A percentile compares a stretch with the other conserved stretches of the same genome.
phyloP scores from a whole-genome alignment of 108 stramenopile species.

The Epithemia pelagica region DNA sequence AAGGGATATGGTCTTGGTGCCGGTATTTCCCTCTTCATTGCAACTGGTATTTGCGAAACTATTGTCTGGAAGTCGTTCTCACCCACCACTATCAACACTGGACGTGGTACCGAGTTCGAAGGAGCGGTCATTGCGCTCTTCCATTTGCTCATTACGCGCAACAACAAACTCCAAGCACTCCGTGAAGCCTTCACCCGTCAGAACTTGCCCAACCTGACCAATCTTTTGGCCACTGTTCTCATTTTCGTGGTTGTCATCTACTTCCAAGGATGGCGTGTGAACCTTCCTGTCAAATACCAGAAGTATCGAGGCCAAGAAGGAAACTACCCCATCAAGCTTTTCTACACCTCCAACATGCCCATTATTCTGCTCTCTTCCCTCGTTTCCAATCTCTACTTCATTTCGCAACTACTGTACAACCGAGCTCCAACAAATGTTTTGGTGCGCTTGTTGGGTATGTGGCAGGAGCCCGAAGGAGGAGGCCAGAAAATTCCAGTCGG shows the following conservation, averaged over 20 bases:
- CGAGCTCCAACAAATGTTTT: slow-evolving; percentile 93
- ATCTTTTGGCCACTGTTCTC: slow-evolving; percentile 92
- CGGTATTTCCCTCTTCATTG: slow-evolving; percentile 98
- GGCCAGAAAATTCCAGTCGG: slow-evolving; percentile 94
- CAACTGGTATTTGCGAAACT: slow-evolving; percentile 99
- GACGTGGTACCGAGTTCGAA: slow-evolving; percentile 98
- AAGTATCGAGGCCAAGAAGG: slow-evolving; percentile 96
- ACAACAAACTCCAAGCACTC: slow-evolving; percentile 93
- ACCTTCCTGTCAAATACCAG: slow-evolving; percentile 97
- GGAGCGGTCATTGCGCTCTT: slow-evolving; percentile 98
- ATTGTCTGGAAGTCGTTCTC: slow-evolving; percentile 99
- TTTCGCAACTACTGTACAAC: slow-evolving; percentile 97
- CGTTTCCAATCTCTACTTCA: slow-evolving; percentile 98
- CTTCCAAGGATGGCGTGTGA: slow-evolving; percentile 99
- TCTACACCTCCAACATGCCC: slow-evolving; percentile 99
- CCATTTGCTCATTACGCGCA: slow-evolving; percentile 93
- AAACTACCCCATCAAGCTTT: slow-evolving; percentile 96
- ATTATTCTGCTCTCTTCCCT: slow-evolving; percentile 98
- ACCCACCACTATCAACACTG: slow-evolving; percentile 99
- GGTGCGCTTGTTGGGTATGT: slow-evolving; percentile 96
- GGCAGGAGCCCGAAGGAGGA: slow-evolving; percentile 92
- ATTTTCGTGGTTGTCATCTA: slow-evolving; percentile 98
- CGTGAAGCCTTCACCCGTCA: slow-evolving; percentile 94
- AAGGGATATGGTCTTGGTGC: slow-evolving; percentile 99
- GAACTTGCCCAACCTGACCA: slow-evolving; percentile 97